These are phyloP conservation scores for Nannochloris sp. DNA, from an alignment of 139 green algal species.

Conservation along the genomic window DNA sequence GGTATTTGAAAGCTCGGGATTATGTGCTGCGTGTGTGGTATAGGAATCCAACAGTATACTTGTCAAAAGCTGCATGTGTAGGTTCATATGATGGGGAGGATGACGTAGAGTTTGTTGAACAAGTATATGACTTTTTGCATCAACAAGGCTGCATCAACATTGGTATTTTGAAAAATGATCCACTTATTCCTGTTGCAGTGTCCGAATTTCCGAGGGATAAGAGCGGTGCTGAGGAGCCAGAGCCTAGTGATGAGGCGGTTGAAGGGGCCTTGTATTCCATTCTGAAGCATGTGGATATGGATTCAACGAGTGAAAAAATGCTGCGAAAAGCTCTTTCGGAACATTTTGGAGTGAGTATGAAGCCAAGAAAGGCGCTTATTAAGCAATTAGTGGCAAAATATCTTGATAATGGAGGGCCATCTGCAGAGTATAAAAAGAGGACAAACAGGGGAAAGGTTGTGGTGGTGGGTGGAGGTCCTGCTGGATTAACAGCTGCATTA, in stretches of 20 bases:
- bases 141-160: slow-evolving; percentile 64
- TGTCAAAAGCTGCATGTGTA: slow-evolving; percentile 28
- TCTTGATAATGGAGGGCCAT: neutral
- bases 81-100: slow-evolving; percentile 13
- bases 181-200: slow-evolving; percentile 8
- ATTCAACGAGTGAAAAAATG: slow-evolving; percentile 54
- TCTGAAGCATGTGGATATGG: slow-evolving; percentile 11
- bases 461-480: slow-evolving; percentile 69
- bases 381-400: slow-evolving; percentile 17
- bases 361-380: slow-evolving; percentile 35
- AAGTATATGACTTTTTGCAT: slow-evolving; percentile 46
- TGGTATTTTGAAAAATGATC: slow-evolving; percentile 36
- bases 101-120: slow-evolving; percentile 5
- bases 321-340: slow-evolving; percentile 45
- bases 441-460: slow-evolving; percentile 37
- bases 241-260: slow-evolving; percentile 22
- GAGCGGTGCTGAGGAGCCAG: neutral
- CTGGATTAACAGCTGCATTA: slow-evolving; percentile 64
- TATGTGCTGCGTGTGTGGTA: slow-evolving; percentile 42
- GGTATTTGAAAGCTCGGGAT: slow-evolving; percentile 42
- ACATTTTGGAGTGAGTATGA: slow-evolving; percentile 32
- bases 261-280: slow-evolving; percentile 22
- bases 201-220: neutral
- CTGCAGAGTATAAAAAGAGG: slow-evolving; percentile 7
- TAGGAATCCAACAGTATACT: slow-evolving; percentile 21